phyloP scores from a whole-genome alignment of 805 yeast genomes.

The Lipomyces kockii region DNA sequence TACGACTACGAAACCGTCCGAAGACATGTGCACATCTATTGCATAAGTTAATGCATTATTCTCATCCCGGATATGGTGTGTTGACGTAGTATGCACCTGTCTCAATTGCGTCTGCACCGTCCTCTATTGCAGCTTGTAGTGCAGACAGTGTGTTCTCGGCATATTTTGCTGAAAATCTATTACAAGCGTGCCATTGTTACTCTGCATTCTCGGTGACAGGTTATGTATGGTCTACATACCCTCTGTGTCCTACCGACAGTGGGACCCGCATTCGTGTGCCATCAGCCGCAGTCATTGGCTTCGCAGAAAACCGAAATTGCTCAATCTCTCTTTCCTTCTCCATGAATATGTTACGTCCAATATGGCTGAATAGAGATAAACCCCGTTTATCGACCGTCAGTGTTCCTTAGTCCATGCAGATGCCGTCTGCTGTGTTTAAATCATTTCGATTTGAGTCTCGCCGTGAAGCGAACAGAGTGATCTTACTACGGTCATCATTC shows the following conservation, averaged over 20 bases:
- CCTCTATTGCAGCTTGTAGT: slow-evolving; percentile 54
- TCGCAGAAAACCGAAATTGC: neutral
- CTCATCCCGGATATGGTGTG: neutral
- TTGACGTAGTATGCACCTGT: slow-evolving; percentile 42
- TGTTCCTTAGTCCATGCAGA: too few relatives aligned
- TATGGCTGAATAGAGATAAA: neutral
- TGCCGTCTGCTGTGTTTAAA: too few relatives aligned
- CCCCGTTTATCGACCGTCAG: too few relatives aligned
- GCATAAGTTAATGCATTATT: neutral
- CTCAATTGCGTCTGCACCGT: slow-evolving; percentile 55
- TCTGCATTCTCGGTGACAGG: neutral
- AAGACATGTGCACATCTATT: slow-evolving; percentile 54
- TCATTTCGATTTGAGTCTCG: too few relatives aligned
- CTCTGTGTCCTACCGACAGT: slow-evolving; percentile 33
- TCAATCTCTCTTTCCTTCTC: neutral
- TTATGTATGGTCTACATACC: slow-evolving; percentile 15
- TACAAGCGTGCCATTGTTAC: neutral
- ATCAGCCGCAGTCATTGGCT: neutral
- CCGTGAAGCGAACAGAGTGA: too few relatives aligned
- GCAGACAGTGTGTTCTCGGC: slow-evolving; percentile 47
- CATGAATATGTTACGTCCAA: neutral
- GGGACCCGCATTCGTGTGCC: slow-evolving; percentile 7
- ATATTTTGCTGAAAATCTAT: slow-evolving; percentile 32
- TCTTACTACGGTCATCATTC: too few relatives aligned
- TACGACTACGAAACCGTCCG: slow-evolving; percentile 59